Evolutionary conservation across 768 basidiomycete species (phyloP).

Genomic region (Trametes sanguinea): DNA sequence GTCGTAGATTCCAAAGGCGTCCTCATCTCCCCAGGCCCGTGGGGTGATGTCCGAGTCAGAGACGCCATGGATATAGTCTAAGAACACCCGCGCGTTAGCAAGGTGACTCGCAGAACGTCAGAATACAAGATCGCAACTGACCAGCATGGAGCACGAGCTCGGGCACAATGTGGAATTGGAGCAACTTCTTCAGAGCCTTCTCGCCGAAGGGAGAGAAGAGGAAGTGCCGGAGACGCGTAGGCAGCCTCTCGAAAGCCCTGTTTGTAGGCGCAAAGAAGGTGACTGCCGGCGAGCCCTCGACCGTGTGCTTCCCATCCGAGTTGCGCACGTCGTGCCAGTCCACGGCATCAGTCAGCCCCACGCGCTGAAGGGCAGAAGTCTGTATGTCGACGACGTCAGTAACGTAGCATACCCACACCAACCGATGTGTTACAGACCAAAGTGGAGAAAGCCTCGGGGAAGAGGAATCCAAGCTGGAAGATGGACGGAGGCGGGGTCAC

Average conservation of each 20-base stretch:
- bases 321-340: constrained; percentile 48
- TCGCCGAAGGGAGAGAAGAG: constrained; percentile 64
- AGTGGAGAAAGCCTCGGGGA: constrained; percentile 47
- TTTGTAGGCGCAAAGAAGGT: constrained; percentile 60
- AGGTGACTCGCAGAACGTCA: neutral
- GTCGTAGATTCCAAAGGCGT: neutral
- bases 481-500: constrained; percentile 55
- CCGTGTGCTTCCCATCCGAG: constrained; percentile 28
- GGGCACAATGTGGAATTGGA: constrained; percentile 61
- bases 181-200: constrained; percentile 49
- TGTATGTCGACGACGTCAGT: constrained; percentile 22
- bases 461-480: constrained; percentile 49
- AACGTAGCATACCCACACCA: neutral
- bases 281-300: constrained; percentile 48
- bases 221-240: constrained; percentile 51
- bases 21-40: neutral
- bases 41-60: constrained; percentile 15
- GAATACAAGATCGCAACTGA: constrained; percentile 24
- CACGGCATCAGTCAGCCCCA: constrained; percentile 44
- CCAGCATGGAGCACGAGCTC: constrained; percentile 52
- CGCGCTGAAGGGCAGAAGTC: constrained; percentile 60
- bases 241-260: constrained; percentile 48
- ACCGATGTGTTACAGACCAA: constrained; percentile 38
- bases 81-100: neutral
- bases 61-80: constrained; percentile 38